Base-by-base conservation (phyloP, 2,329 filamentous ascomycete genomes). In the Myriosclerotinia curreyana region DNA sequence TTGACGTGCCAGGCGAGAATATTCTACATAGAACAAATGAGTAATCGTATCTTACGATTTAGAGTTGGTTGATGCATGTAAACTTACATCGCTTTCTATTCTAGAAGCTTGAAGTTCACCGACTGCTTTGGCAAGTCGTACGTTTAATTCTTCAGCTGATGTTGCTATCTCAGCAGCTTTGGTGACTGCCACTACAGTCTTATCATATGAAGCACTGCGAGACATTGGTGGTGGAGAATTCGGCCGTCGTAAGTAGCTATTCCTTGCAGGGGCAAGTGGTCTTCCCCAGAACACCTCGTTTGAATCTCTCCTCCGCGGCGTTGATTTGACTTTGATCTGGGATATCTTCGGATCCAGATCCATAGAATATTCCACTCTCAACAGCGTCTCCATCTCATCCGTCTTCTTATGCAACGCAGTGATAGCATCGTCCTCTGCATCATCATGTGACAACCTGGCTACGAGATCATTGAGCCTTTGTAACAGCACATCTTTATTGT, bases 1-100 rank as follows among this genome's bases (percentile, higher is more conserved):
- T 80, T 80, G 60, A 86, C 79, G 28, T 88, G 81, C 40, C 88
- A 75, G 31, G 79, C 79, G 70, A 88, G 85, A 64, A 90, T 86
- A 68, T 87, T 84, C 79, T 85, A 69, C 36, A 53, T 68, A 52
- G 66, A 68, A 50, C 15, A 25, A 38, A 20, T 40, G 50, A 56
- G 17, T 36, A 55, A 49, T 20, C n/a, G 25, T 15, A 60, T 22
- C 50, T 38, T 50, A 20, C 15, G 22, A 55, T 34, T 53, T 8
- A 48, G n/a, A 28, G 17, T 40, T 31, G 7, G 42, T 42, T 34
- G 20, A 36, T 59, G 28, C 22, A 59, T 59, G 44, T 48, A 48
- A 51, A 64, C 78, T 75, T 75, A 81, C 84, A 73, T 86, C 81
- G 51, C 83, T 81, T 74, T 88, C 85, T 72, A 87, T 83, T 67